Percentiles rank a stretch among this genome's conserved stretches.
phyloP scores from a whole-genome alignment of 2,329 filamentous ascomycete species.

The Purpureocillium takamizusanense region DNA sequence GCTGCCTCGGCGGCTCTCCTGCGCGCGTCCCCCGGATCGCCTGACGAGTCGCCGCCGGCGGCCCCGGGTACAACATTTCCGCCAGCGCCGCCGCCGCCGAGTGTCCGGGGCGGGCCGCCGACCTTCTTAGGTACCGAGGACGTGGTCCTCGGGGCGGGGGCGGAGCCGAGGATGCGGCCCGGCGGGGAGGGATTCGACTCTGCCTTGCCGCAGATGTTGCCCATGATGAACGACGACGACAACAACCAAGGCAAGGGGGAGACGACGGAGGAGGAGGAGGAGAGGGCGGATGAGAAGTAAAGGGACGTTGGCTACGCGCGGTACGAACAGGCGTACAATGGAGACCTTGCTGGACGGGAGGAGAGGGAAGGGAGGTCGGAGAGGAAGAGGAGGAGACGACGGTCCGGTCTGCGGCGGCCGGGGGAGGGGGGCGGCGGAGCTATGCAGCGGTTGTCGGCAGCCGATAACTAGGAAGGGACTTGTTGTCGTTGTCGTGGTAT shows the following conservation, averaged over 20 bases:
- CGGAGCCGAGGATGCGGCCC: conserved; percentile 61
- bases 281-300: neutral
- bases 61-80: conserved; percentile 6
- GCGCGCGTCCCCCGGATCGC: conserved; percentile 48
- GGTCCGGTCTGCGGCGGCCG: no score
- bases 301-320: no score
- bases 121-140: conserved; percentile 44
- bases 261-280: neutral
- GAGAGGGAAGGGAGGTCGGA: no score
- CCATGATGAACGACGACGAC: conserved; percentile 47
- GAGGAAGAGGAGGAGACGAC: no score
- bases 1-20: conserved; percentile 72
- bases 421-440: no score
- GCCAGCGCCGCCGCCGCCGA: conserved; percentile 42
- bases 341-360: no score
- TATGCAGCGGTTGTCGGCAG: no score
- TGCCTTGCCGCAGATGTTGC: conserved; percentile 80
- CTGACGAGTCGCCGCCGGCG: conserved; percentile 10
- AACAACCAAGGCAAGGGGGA: no score
- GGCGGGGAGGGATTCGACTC: conserved; percentile 55
- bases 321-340: no score
- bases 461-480: no score
- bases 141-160: conserved; percentile 31
- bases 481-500: no score
- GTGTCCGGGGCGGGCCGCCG: conserved; percentile 50